Base-by-base conservation (phyloP, 805 yeast species). In the Diddensiella santjacobensis region DNA sequence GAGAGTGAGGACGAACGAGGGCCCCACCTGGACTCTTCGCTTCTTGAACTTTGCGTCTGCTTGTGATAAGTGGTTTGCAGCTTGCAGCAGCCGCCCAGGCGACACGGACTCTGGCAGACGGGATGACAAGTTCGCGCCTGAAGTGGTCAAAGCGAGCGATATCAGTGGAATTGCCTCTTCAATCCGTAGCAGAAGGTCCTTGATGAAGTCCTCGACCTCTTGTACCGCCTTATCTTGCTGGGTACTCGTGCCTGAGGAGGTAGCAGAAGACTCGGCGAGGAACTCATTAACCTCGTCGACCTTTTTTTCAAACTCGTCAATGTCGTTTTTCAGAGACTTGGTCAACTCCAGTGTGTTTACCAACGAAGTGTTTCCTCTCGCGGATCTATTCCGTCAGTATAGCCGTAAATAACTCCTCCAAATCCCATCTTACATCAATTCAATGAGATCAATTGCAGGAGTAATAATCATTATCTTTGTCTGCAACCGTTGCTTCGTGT, bases 111-210 rank as follows among this genome's bases (percentile, higher is more conserved):
- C 71, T 4, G 80, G 74, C 47, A 80, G 60, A 0, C 75, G 64
- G 0, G 78, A 73, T 35, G 72, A 71, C 44, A 83, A 60, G 49
- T 74, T 80, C 2, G 83, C 82, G 0, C 90, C 90, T 6, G 84
- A 78, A 1, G 90, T 82, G 1, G 81, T 74, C 39, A 85, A 62
- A 0, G 90, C 78, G 4, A 85, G 66, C 49, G 79, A 80, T 13
- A 86, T 71, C 24, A 83, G 69, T 0, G 93, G 93, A 23, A 85
- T 78, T 0, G 83, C 73, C 47, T 80, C 84, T 51, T 84, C 86
- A 19, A 85, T 81, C 42, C 80, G 70, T 0, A 56, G 57, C 20
- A 81, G 55, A 22, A 84, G 62, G 13, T 62, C 67, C 10, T 68
- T 59, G 70, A 84, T 78, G 45, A 74, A 74, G 1, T 47, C 58